Evolutionary conservation across 2,329 filamentous ascomycete genomes (phyloP).

Genomic region (Chrysoporthe deuterocubensis): DNA sequence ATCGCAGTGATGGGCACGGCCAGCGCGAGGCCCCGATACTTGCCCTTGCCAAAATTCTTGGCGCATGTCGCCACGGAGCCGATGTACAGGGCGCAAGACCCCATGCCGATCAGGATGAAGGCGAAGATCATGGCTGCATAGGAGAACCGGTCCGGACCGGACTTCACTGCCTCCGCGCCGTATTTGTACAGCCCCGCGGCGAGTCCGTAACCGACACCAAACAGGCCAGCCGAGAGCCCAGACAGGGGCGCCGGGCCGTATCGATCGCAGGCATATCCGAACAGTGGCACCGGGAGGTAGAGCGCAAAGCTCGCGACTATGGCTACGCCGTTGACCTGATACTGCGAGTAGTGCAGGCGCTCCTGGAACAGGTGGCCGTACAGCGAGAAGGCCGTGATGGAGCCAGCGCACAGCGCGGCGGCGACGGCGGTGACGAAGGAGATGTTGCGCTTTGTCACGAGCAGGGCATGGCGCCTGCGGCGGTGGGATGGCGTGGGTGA

Average conservation of each 20-base stretch:
- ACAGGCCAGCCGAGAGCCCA: constrained; percentile 71
- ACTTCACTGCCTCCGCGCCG: constrained; percentile 46
- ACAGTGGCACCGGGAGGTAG: constrained; percentile 88
- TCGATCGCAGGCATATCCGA: constrained; percentile 91
- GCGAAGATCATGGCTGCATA: constrained; percentile 84
- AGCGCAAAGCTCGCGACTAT: constrained; percentile 86
- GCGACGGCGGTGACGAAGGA: constrained; percentile 32
- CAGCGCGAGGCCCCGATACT: constrained; percentile 84
- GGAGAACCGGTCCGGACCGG: constrained; percentile 60
- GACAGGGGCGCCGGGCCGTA: constrained; percentile 79
- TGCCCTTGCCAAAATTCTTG: constrained; percentile 94
- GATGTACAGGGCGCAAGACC: constrained; percentile 88
- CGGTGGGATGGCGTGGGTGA: constrained; percentile 23
- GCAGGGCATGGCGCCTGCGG: constrained; percentile 18
- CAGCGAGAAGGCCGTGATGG: constrained; percentile 90
- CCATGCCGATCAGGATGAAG: constrained; percentile 82
- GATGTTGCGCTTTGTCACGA: constrained; percentile 25
- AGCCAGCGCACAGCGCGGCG: constrained; percentile 65
- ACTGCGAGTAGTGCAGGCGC: constrained; percentile 83
- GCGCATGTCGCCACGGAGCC: constrained; percentile 91
- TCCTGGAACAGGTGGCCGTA: constrained; percentile 91
- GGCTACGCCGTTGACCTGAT: constrained; percentile 88
- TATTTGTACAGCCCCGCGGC: constrained; percentile 78
- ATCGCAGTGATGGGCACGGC: constrained; percentile 91
- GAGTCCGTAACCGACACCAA: constrained; percentile 80